Evolutionary conservation across 2,329 filamentous ascomycete species (phyloP).

Genomic region (Raffaelea arxii): DNA sequence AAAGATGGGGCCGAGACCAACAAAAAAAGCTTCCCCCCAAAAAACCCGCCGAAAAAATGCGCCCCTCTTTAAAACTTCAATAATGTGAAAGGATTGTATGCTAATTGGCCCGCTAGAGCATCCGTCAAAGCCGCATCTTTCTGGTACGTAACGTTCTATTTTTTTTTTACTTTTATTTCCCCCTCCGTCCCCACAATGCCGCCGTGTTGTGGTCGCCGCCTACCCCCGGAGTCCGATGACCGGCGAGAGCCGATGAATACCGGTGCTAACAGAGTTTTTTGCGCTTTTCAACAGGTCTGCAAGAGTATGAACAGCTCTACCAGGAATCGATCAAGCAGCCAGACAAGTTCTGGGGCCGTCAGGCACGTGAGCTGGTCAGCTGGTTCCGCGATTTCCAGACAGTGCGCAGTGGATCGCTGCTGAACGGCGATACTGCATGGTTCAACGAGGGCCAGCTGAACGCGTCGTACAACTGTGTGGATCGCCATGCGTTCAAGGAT

Average conservation of each 20-base stretch:
- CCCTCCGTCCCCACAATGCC: neutral
- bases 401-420: constrained; percentile 66
- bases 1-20: too few species aligned
- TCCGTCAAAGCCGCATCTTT: constrained; percentile 58
- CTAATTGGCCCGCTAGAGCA: constrained; percentile 43
- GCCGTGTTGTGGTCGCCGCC: neutral
- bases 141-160: constrained; percentile 29
- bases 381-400: constrained; percentile 93
- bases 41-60: too few species aligned
- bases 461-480: constrained; percentile 94
- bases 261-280: neutral
- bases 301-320: constrained; percentile 60
- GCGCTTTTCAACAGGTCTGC: constrained; percentile 37
- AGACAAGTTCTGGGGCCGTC: constrained; percentile 77
- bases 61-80: neutral
- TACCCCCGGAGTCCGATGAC: neutral
- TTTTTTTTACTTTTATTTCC: neutral
- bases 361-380: constrained; percentile 79
- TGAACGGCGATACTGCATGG: constrained; percentile 80
- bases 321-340: constrained; percentile 84
- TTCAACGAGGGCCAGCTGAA: constrained; percentile 91
- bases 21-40: too few species aligned
- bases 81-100: constrained; percentile 20
- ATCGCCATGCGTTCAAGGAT: constrained; percentile 91
- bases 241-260: neutral